Evolutionary conservation across 305 asterid species (phyloP).

Genomic region (Fraxinus latifolia): DNA sequence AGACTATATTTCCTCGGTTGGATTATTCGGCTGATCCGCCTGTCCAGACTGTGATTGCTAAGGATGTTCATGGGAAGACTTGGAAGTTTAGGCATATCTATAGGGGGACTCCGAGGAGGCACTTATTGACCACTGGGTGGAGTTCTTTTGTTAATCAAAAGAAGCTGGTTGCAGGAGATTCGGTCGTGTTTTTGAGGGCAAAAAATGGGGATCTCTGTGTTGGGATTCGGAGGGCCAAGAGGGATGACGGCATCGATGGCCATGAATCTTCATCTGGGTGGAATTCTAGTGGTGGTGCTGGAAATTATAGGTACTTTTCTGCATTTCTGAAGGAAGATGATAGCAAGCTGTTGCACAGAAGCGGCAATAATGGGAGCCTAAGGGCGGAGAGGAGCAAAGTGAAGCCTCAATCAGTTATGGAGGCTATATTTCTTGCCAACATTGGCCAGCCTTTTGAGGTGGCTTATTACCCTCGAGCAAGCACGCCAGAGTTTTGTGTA

Average conservation of each 20-base stretch:
- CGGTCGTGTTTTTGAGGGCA: conserved; percentile 56
- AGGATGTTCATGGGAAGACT: conserved; percentile 58
- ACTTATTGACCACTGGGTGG: conserved; percentile 72
- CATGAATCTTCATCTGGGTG: conserved; percentile 43
- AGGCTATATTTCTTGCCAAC: conserved; percentile 76
- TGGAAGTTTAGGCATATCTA: conserved; percentile 71
- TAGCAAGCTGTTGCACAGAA: conserved; percentile 31
- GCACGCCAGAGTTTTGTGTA: conserved; percentile 84
- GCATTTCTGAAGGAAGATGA: conserved; percentile 51
- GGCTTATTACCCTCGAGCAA: conserved; percentile 67
- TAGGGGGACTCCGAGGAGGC: conserved; percentile 69
- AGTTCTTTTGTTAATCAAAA: conserved; percentile 64
- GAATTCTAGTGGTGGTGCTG: conserved; percentile 39
- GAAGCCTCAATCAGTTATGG: conserved; percentile 64
- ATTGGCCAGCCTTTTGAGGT: conserved; percentile 80
- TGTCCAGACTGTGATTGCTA: conserved; percentile 55
- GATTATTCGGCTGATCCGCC: conserved; percentile 64
- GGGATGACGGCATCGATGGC: conserved; percentile 33
- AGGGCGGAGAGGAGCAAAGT: conserved; percentile 58
- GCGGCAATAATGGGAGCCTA: conserved; percentile 30
- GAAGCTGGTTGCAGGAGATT: conserved; percentile 68
- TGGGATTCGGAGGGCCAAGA: conserved; percentile 66
- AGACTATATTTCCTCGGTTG: conserved; percentile 64
- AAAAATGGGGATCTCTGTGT: conserved; percentile 57
- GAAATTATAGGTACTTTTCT: conserved; percentile 37